Conservation (phyloP, 2,329 filamentous ascomycete species). For the Sarocladium brachiariae region DNA sequence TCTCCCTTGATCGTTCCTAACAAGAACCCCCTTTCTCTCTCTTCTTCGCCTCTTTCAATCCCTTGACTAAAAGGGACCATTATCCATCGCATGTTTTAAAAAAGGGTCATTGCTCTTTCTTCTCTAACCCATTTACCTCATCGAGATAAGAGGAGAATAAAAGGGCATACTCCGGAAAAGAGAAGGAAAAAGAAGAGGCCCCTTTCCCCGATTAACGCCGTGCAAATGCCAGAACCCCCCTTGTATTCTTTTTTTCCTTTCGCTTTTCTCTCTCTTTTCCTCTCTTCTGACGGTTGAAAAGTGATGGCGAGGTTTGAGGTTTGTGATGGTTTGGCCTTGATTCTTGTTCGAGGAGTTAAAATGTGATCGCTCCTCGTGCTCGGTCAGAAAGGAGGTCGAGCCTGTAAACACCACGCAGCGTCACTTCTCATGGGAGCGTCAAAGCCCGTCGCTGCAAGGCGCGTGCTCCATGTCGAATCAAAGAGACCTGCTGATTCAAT, state of each 20-base stretch:
- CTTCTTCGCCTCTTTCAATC: background rate
- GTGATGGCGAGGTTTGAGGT: background rate
- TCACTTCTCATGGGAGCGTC: no score
- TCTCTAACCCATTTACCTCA: background rate
- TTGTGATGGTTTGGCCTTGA: background rate
- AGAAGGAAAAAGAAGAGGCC: slow-evolving; percentile 2
- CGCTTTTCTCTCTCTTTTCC: background rate
- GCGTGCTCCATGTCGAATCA: background rate
- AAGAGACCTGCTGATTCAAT: background rate
- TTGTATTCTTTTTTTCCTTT: background rate
- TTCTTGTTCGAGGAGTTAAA: background rate
- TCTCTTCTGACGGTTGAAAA: slow-evolving; percentile 1
- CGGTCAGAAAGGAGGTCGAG: background rate
- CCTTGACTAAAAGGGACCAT: background rate
- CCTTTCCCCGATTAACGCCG: slow-evolving; percentile 9
- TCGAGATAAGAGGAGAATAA: background rate
- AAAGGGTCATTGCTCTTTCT: background rate
- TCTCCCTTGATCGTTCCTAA: slow-evolving; percentile 5
- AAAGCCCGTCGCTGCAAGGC: background rate
- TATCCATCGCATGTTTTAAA: slow-evolving; percentile 9
- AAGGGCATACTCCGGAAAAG: background rate
- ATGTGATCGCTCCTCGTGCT: background rate
- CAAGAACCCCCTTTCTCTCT: no score
- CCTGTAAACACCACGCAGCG: background rate
- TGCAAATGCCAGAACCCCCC: slow-evolving; percentile 10